Percentiles rank a stretch among this genome's conserved stretches.
These are phyloP conservation scores for Metschnikowia dekortorum DNA, from an alignment of 805 yeast genomes.

Conservation along the genomic window DNA sequence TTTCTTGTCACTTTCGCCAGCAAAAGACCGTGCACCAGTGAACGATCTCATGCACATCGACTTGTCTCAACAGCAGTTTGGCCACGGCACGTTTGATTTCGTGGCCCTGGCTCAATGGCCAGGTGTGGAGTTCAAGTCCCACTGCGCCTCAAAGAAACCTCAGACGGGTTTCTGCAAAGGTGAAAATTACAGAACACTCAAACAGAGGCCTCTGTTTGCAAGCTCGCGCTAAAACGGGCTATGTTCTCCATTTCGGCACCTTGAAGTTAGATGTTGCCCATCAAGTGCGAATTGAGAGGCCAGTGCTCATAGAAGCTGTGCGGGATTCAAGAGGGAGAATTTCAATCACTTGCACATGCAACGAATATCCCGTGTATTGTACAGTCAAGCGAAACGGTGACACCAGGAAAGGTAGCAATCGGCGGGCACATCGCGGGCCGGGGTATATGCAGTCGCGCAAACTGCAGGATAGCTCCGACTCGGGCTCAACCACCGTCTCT, in stretches of 20 bases:
- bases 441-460: too few relatives aligned
- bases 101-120: constrained; percentile 70
- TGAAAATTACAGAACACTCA: constrained; percentile 49
- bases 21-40: constrained; percentile 64
- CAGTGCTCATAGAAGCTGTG: constrained; percentile 46
- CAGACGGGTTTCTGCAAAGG: constrained; percentile 84
- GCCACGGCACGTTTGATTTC: constrained; percentile 69
- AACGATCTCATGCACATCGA: constrained; percentile 74
- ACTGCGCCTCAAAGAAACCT: constrained; percentile 96
- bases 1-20: constrained; percentile 68
- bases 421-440: too few relatives aligned
- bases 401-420: too few relatives aligned
- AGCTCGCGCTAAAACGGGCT: constrained; percentile 64
- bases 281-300: constrained; percentile 80
- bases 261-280: constrained; percentile 96
- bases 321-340: constrained; percentile 84
- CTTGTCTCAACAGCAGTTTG: constrained; percentile 67
- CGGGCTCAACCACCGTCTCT: too few relatives aligned
- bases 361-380: too few relatives aligned
- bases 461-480: too few relatives aligned
- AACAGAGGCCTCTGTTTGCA: constrained; percentile 38
- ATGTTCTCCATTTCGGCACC: constrained; percentile 79
- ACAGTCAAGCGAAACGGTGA: too few relatives aligned
- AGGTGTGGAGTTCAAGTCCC: constrained; percentile 72
- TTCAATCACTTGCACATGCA: constrained; percentile 42